These are phyloP conservation scores for Earliella scabrosa DNA, from an alignment of 1,284 basidiomycete genomes.

Conservation along the genomic window DNA sequence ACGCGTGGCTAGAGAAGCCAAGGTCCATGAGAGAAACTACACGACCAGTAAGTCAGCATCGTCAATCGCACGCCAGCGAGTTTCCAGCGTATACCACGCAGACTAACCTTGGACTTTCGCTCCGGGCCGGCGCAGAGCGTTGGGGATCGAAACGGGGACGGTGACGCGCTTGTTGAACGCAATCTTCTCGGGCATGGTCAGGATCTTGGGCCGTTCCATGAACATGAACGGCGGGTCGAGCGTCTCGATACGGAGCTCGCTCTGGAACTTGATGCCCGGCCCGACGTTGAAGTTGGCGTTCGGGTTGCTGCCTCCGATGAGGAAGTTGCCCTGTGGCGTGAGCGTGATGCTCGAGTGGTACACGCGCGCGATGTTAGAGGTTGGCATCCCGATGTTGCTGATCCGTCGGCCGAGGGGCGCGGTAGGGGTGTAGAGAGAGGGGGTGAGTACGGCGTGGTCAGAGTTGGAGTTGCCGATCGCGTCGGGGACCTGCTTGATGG, in stretches of 20 bases:
- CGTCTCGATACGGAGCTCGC: constrained; percentile 53
- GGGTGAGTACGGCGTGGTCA: constrained; percentile 47
- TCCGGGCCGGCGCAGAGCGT: constrained; percentile 26
- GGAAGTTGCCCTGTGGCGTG: constrained; percentile 47
- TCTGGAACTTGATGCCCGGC: constrained; percentile 33
- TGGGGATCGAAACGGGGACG: constrained; percentile 40
- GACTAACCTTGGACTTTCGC: constrained; percentile 41
- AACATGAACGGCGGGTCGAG: constrained; percentile 52
- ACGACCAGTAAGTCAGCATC: not conserved
- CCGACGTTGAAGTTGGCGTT: constrained; percentile 39
- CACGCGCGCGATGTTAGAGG: constrained; percentile 46
- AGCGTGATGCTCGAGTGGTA: constrained; percentile 50
- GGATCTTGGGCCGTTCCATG: constrained; percentile 40
- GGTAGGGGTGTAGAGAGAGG: constrained; percentile 54
- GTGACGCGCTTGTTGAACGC: constrained; percentile 43
- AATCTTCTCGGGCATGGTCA: constrained; percentile 41
- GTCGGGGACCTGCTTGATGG: constrained; percentile 35
- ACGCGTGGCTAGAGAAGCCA: constrained; percentile 51
- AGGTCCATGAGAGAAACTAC: constrained; percentile 48
- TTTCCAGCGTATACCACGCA: not conserved
- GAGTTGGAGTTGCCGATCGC: constrained; percentile 47
- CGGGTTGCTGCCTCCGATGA: constrained; percentile 56
- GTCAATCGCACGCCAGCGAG: not conserved
- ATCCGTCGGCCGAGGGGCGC: constrained; percentile 52
- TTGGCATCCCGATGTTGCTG: constrained; percentile 48